phyloP scores from a whole-genome alignment of 1,139 yeast genomes.

The Sugiyamaella japonica region DNA sequence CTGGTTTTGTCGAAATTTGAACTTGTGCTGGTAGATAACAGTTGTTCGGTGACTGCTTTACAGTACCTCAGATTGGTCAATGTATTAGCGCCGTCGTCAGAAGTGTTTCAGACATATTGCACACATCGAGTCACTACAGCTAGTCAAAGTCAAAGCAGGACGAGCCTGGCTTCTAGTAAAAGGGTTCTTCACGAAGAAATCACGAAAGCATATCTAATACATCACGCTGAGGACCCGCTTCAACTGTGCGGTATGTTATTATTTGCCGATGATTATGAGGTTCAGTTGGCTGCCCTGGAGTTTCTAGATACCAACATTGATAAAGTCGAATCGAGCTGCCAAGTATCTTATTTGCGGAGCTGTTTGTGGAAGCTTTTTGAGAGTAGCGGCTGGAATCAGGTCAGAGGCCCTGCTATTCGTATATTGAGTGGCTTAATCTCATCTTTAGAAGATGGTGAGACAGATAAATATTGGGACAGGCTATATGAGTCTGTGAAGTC shows the following conservation, averaged over 20 bases:
- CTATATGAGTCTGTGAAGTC: constrained; percentile 36
- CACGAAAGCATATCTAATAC: constrained; percentile 27
- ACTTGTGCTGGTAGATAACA: constrained; percentile 36
- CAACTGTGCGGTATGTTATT: constrained; percentile 30
- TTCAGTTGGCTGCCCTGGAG: constrained; percentile 48
- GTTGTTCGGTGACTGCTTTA: constrained; percentile 41
- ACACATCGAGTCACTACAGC: neutral
- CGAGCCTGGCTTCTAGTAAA: constrained; percentile 18
- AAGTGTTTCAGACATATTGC: neutral
- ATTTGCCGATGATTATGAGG: constrained; percentile 49
- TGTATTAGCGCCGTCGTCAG: neutral
- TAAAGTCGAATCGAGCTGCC: neutral
- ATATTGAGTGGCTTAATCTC: constrained; percentile 40
- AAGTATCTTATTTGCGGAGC: constrained; percentile 23
- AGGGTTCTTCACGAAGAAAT: constrained; percentile 42
- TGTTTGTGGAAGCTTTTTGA: constrained; percentile 39
- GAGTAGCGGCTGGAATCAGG: constrained; percentile 44
- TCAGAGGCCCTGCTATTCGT: constrained; percentile 47
- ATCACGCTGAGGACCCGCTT: constrained; percentile 19
- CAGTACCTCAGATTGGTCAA: constrained; percentile 31
- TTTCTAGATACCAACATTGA: constrained; percentile 25
- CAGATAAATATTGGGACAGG: constrained; percentile 28
- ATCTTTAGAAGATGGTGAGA: neutral
- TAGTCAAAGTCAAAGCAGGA: neutral
- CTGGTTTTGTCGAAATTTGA: constrained; percentile 28